phyloP scores from a whole-genome alignment of 2,329 filamentous ascomycete genomes.

The Diaporthe sp. region DNA sequence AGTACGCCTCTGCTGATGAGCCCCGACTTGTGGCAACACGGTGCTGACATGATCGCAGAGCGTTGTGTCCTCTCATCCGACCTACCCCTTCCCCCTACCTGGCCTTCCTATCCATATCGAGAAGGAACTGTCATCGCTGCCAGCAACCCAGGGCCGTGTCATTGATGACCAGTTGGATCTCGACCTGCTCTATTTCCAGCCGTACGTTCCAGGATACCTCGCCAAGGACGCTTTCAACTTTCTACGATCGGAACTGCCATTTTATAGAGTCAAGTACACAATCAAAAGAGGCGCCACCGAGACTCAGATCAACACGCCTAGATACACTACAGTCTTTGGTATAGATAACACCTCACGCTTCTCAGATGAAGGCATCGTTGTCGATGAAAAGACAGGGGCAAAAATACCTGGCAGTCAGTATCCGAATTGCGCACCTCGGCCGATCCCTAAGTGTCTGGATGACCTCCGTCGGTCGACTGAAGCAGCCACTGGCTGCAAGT shows the following conservation, averaged over 20 bases:
- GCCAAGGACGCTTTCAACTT: conserved; percentile 74
- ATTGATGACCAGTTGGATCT: conserved; percentile 77
- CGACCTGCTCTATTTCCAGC: conserved; percentile 80
- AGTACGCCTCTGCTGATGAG: conserved; percentile 14
- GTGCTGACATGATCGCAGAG: conserved; percentile 35
- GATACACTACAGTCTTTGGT: conserved; percentile 68
- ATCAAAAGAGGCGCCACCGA: conserved; percentile 74
- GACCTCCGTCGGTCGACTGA: conserved; percentile 72
- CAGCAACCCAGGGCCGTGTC: conserved; percentile 60
- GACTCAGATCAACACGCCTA: conserved; percentile 68
- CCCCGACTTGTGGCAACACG: background rate
- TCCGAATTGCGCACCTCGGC: conserved; percentile 68
- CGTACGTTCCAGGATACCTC: conserved; percentile 71
- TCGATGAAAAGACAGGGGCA: conserved; percentile 54
- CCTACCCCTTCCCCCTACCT: conserved; percentile 63
- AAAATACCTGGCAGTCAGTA: conserved; percentile 64
- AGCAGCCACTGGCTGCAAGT: conserved; percentile 71
- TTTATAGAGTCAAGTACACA: conserved; percentile 79
- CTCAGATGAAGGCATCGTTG: conserved; percentile 48
- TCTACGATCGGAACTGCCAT: conserved; percentile 76
- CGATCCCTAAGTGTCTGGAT: conserved; percentile 77
- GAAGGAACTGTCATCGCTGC: conserved; percentile 54
- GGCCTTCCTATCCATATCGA: conserved; percentile 52
- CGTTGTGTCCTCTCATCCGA: conserved; percentile 51
- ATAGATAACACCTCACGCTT: conserved; percentile 73